These are phyloP conservation scores for Hyphopichia buzzinii DNA, from an alignment of 1,139 yeast species.

Conservation along the genomic window DNA sequence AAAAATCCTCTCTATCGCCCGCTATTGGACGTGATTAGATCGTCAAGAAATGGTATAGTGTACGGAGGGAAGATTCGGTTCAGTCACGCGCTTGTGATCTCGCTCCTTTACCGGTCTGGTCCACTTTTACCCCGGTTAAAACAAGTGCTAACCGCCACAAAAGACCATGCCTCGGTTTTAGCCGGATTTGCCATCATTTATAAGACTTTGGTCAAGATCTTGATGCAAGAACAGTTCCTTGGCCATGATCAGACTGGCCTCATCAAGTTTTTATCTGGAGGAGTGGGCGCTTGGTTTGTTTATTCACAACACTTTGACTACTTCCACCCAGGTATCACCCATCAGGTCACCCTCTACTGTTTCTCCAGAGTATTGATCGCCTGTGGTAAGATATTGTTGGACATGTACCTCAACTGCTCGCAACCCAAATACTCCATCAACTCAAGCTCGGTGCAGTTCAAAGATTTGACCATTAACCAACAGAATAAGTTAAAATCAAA, in stretches of 20 bases:
- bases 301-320: constrained; percentile 56
- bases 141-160: constrained; percentile 56
- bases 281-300: constrained; percentile 61
- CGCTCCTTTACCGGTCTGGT: constrained; percentile 50
- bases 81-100: constrained; percentile 71
- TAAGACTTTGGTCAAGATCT: constrained; percentile 37
- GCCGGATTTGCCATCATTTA: constrained; percentile 68
- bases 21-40: constrained; percentile 35
- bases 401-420: constrained; percentile 32
- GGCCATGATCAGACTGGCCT: constrained; percentile 25
- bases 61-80: constrained; percentile 76
- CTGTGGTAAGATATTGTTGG: constrained; percentile 45
- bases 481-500: constrained; percentile 31
- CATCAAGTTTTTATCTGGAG: constrained; percentile 59
- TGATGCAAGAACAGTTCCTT: constrained; percentile 33
- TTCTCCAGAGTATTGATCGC: constrained; percentile 60
- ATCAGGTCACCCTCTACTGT: constrained; percentile 62
- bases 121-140: constrained; percentile 46
- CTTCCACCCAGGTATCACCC: constrained; percentile 50
- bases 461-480: constrained; percentile 30
- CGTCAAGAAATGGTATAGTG: constrained; percentile 54
- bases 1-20: constrained; percentile 35
- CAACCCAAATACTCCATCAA: constrained; percentile 32
- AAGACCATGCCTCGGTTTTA: constrained; percentile 64
- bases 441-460: constrained; percentile 23